Base-by-base conservation (phyloP, 2,329 filamentous ascomycete genomes). In the Blumeria hordei region DNA sequence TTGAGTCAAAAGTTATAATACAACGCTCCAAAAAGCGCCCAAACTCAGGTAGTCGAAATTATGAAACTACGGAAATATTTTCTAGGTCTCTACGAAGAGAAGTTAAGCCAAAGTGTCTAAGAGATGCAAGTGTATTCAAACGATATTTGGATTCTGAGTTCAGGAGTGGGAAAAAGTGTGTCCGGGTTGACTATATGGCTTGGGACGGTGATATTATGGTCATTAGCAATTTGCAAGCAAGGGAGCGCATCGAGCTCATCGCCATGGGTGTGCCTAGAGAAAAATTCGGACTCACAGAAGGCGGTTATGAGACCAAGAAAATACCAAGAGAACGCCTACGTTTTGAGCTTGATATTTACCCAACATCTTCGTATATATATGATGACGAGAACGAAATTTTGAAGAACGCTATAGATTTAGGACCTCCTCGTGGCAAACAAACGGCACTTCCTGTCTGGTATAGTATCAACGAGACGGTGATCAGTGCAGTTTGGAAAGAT, bases 361-460 rank as follows among this genome's bases (percentile, higher is more conserved):
- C 80, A 1, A 83, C 80, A 0, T 63, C 67, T 7, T 64, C 59
- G 0, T 88, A 86, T 64, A 62, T 75, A 12, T 77, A 71, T 61
- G 72, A 78, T 52, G 71, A 75, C 28, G 68, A 73, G 1, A 69
- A 75, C 44, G 64, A 68, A 5, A 64, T 73, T 2, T 61, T 74
- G 2, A 58, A 67, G 3, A 63, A 64, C 14, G 66, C 69, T 7
- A 62, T 65, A 4, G 33, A 43, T 12, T 51, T 54, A 9, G 47
- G 55, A 1, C 60, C 62, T 32, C 69, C 69, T 1, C 43, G 43
- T 39, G 63, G 62, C 0, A 50, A 52, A 6, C 41, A 50, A 4
- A 70, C 71, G 10, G 74, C 76, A 44, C 69, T 85, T 3, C 84
- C 84, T 0, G 73, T 85, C 54, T 88, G 84, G 84, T 75, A 78